A percentile compares a stretch with the other conserved stretches of the same genome.
phyloP scores from a whole-genome alignment of 495 filamentous ascomycete species.

The Penicillium lividum region DNA sequence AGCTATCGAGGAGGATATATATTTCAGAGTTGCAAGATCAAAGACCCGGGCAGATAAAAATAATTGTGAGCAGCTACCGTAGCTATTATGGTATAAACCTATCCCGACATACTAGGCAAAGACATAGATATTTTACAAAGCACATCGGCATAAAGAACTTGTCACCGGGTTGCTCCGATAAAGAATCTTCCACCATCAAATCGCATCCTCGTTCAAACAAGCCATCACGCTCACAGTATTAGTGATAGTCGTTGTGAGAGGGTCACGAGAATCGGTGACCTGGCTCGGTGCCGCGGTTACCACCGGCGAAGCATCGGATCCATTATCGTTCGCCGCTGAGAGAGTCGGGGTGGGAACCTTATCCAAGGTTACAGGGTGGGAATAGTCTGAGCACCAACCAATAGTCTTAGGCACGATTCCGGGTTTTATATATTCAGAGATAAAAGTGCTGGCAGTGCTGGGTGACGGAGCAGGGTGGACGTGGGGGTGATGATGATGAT shows the following conservation, averaged over 20 bases:
- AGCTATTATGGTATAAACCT: neutral
- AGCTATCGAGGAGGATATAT: too few species aligned
- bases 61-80: neutral
- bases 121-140: neutral
- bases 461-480: slow-evolving; percentile 8
- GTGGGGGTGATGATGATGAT: slow-evolving; percentile 10
- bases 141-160: neutral
- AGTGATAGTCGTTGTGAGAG: slow-evolving; percentile 7
- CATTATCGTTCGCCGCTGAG: neutral
- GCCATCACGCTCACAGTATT: slow-evolving; percentile 7
- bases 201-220: neutral
- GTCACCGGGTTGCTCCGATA: neutral
- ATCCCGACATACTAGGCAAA: neutral
- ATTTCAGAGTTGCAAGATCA: too few species aligned
- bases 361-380: slow-evolving; percentile 29
- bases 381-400: slow-evolving; percentile 31
- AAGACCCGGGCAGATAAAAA: too few species aligned
- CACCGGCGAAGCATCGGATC: neutral
- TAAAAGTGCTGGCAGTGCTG: slow-evolving; percentile 11
- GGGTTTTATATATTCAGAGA: slow-evolving; percentile 20
- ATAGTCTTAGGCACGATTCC: slow-evolving; percentile 31
- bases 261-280: neutral
- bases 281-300: neutral
- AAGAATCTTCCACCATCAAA: neutral
- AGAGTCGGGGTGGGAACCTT: slow-evolving; percentile 18